Base-by-base conservation (phyloP, 768 basidiomycete species). In the Hypsizygus marmoreus region DNA sequence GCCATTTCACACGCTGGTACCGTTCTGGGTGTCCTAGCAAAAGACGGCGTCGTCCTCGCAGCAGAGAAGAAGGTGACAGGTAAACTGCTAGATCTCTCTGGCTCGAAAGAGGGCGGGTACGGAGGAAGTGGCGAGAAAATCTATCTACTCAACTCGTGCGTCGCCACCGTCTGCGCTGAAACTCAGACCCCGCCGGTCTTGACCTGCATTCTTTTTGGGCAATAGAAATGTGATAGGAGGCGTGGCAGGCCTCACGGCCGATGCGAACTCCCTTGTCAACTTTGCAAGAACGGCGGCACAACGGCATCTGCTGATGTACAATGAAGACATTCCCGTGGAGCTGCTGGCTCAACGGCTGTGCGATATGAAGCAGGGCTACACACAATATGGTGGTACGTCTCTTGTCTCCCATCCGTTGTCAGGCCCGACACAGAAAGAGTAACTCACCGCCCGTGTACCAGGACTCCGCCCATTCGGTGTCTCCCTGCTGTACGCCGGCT, bases 81-180 rank as follows among this genome's bases (percentile, higher is more conserved):
- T 33, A 99, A 98, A 70, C 84, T 98, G 26, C 80, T 99, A 34
- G 97, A 98, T 71, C 79, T 97, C 26, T 88, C 89, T 14, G 80
- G 80, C 39, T 79, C 84, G 33, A 94, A 91, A 64, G 89, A 89
- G 30, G 89, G 88, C 38, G 90, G 90, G 28, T 94, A 92, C 50
- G 94, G 95, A 6, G 97, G 94, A 14, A 95, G 91, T 58, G 93
- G 93, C 41, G 95, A 99, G 80, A 99, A 99, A 82, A 90, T 99
- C 69, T 98, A 91, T 69, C 65, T 97, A 38, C 75, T 98, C 56
- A 99, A 97, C 73, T 82, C 86, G 89, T 89, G 62, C 63, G 84
- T 76, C 42, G 28, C 29, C 37, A 20, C 35, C 26, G 26, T 39
- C 38, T 51, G 11, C 8, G 34, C 23, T 38, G 25, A 17, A 16